phyloP scores from a whole-genome alignment of 1,284 basidiomycete species.

The Cutaneotrichosporon curvatum region DNA sequence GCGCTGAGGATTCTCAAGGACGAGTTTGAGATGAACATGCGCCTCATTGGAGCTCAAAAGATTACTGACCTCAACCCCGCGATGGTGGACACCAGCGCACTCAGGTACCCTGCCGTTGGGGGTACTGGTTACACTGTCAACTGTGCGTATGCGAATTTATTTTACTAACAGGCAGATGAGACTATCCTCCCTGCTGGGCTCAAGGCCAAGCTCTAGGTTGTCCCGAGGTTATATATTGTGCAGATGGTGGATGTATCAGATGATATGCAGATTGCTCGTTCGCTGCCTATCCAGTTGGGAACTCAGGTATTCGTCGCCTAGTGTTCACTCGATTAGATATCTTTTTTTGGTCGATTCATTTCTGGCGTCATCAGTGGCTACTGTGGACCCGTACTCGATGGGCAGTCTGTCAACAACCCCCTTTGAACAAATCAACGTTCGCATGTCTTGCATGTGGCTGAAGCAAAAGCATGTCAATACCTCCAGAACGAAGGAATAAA shows the following conservation, averaged over 20 bases:
- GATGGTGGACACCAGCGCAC: slow-evolving; percentile 73
- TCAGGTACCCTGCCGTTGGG: slow-evolving; percentile 55
- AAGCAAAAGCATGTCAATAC: too few relatives aligned
- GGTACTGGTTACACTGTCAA: slow-evolving; percentile 69
- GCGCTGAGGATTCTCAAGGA: slow-evolving; percentile 76
- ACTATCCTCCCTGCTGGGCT: slow-evolving; percentile 11
- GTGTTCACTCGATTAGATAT: too few relatives aligned
- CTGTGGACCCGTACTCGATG: too few relatives aligned
- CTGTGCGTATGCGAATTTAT: slow-evolving; percentile 42
- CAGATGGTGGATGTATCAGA: not conserved
- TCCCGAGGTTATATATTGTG: not conserved
- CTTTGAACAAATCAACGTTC: too few relatives aligned
- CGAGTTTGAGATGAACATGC: slow-evolving; percentile 91
- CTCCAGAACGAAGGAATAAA: too few relatives aligned
- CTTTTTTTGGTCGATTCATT: too few relatives aligned
- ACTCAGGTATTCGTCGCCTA: too few relatives aligned
- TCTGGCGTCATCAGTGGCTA: too few relatives aligned
- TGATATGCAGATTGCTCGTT: too few relatives aligned
- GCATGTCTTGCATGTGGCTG: too few relatives aligned
- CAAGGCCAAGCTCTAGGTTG: slow-evolving; percentile 20
- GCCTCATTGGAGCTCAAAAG: slow-evolving; percentile 72
- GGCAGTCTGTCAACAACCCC: too few relatives aligned
- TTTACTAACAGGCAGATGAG: slow-evolving; percentile 2
- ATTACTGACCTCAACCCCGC: slow-evolving; percentile 69
- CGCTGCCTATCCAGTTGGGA: too few relatives aligned